Evolutionary conservation across 108 stramenopile species (phyloP), one percentile per base, ranked within the genome.

Genomic region (Stephanodiscus minutulus): DNA sequence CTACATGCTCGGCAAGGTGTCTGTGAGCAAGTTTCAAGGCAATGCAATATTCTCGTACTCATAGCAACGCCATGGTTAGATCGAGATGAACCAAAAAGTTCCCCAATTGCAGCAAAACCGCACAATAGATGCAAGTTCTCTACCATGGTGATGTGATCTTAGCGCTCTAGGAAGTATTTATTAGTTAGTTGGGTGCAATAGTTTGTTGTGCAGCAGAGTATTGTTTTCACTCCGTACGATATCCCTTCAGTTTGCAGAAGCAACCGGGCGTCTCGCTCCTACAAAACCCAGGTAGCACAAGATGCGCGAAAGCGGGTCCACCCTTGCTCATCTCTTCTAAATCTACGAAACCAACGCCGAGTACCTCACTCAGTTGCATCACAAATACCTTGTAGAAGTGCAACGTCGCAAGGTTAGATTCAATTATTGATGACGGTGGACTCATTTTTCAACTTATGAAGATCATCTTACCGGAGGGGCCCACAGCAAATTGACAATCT

Each of bases 401-500:
- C 12, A 46, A 60, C 0, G 35, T 4, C 12, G 0, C 2, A 3
- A 28, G 15, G 41, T 39, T 13, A 47, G 28, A 64, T 13, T 2
- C 17, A 28, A 43, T 47, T 47, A 11, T 1, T 48, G 12, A 28
- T n/a, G 28, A 28, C 3, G n/a, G 8, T n/a, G 18, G 22, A 27
- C 21, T 60, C 15, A 36, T 17, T 21, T 18, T 60, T 37, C 55
- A 59, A 68, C 10, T 6, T 36, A 57, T 49, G 49, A 35, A 37
- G 46, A 60, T 70, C n/a, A 7, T 33, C 76, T 64, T 48, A 36
- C 71, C 71, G 10, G 70, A 70, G 4, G 85, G 67, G 0, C 88
- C 90, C 21, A 96, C 87, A 18, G 95, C 92, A 65, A 92, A 96
- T 67, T 89, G 88, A 20, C 86, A 86, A 79, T 99, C 99, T 7